Conservation (phyloP, 148 eudicot species). For the Cornus suecica region DNA sequence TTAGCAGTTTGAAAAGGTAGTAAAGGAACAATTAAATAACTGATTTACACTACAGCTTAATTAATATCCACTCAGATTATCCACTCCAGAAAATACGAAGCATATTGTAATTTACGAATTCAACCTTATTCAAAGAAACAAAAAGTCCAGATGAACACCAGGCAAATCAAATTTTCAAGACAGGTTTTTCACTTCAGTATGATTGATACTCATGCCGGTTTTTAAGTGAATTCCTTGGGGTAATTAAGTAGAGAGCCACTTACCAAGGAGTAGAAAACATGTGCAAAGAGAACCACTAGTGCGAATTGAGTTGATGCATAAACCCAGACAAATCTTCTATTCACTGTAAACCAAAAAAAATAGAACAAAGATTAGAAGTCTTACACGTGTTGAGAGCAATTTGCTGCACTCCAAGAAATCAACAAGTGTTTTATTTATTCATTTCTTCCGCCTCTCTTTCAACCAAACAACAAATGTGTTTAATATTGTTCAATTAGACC, state of each 20-base stretch:
- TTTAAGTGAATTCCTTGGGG: neutral
- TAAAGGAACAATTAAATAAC: neutral
- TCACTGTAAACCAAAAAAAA: conserved; percentile 39
- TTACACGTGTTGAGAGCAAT: too few relatives aligned
- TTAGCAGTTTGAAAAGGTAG: neutral
- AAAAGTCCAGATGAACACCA: neutral
- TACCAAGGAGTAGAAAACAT: conserved; percentile 76
- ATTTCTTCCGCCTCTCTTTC: neutral
- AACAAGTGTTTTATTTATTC: too few relatives aligned
- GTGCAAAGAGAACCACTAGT: conserved; percentile 80
- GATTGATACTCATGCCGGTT: neutral
- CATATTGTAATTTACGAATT: neutral
- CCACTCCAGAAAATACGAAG: neutral
- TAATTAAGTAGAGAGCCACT: conserved; percentile 12
- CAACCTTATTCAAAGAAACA: neutral
- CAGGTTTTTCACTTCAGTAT: neutral
- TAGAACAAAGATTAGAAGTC: too few relatives aligned
- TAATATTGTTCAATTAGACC: neutral
- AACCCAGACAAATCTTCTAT: conserved; percentile 71
- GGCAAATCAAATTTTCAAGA: neutral
- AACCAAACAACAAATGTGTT: neutral
- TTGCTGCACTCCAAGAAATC: too few relatives aligned
- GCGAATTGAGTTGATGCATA: conserved; percentile 68
- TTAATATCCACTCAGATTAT: neutral
- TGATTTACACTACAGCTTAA: neutral